Evolutionary conservation across 805 yeast species (phyloP).

Genomic region (Wickerhamomyces hampshirensis): DNA sequence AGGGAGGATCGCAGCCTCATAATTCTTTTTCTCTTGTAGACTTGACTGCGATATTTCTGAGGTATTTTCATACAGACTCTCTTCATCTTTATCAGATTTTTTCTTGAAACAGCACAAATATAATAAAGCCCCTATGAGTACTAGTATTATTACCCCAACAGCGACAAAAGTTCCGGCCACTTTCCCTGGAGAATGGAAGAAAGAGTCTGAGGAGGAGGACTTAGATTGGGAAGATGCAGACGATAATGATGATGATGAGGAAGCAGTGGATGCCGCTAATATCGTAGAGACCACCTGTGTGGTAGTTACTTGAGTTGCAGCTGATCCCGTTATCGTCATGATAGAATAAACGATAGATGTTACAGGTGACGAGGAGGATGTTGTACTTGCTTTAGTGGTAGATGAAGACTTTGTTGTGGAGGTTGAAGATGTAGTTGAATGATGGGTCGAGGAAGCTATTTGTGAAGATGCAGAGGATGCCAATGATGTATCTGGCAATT

Average conservation of each 20-base stretch:
- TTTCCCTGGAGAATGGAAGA: constrained; percentile 62
- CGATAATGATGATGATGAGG: constrained; percentile 18
- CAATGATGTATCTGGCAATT: neutral
- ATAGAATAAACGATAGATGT: constrained; percentile 32
- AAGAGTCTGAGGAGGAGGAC: constrained; percentile 30
- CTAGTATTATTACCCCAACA: constrained; percentile 59
- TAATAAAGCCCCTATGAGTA: constrained; percentile 38
- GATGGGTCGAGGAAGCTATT: constrained; percentile 15
- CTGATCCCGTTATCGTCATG: constrained; percentile 31
- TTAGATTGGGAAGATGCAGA: constrained; percentile 8
- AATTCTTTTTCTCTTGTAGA: constrained; percentile 1
- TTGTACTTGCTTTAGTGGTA: constrained; percentile 1
- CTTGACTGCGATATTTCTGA: neutral
- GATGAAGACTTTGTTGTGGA: constrained; percentile 21
- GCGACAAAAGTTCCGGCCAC: constrained; percentile 79
- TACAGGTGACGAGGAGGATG: constrained; percentile 16
- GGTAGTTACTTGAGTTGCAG: constrained; percentile 22
- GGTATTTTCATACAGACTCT: constrained; percentile 11
- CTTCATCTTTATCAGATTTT: constrained; percentile 11
- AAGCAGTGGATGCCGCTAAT: too few species aligned
- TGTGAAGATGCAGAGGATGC: constrained; percentile 13
- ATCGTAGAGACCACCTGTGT: constrained; percentile 24
- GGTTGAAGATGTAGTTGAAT: constrained; percentile 22
- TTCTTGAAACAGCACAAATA: constrained; percentile 37
- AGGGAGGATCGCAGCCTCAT: neutral